Conservation (phyloP, 2,329 filamentous ascomycete genomes). For the Escovopsis sp. region DNA sequence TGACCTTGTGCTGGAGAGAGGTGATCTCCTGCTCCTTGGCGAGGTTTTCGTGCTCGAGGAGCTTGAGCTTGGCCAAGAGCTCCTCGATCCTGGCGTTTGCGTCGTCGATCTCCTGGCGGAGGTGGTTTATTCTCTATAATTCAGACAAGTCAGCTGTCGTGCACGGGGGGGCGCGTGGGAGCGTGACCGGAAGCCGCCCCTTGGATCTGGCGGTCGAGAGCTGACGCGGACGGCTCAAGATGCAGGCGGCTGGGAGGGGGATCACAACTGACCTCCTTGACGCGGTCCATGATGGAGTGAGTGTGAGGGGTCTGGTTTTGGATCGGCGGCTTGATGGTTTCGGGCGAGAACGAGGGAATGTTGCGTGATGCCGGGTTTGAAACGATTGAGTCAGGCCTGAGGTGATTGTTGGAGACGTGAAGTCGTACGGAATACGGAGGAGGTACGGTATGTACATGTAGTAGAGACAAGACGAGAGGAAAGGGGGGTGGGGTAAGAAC, state of each 20-base stretch:
- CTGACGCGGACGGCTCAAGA: slow-evolving; percentile 13
- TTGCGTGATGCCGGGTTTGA: slow-evolving; percentile 4
- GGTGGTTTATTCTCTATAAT: slow-evolving; percentile 79
- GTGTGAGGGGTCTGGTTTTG: slow-evolving; percentile 13
- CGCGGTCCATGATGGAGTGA: slow-evolving; percentile 57
- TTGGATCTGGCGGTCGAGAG: slow-evolving; percentile 9
- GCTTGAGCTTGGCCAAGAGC: slow-evolving; percentile 73
- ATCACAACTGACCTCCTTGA: slow-evolving; percentile 72
- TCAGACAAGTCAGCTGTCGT: slow-evolving; percentile 5
- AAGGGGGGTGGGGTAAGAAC: slow-evolving; percentile 17
- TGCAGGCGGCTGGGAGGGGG: too few species aligned
- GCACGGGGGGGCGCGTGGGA: neutral
- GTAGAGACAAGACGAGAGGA: slow-evolving; percentile 9
- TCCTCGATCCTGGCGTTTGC: slow-evolving; percentile 70
- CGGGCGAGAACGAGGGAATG: neutral
- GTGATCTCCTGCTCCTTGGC: slow-evolving; percentile 97
- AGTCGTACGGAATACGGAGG: too few species aligned
- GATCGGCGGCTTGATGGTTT: neutral
- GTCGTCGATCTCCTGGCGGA: slow-evolving; percentile 88
- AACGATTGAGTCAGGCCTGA: slow-evolving; percentile 15
- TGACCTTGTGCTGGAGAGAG: slow-evolving; percentile 90
- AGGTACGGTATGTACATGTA: too few species aligned
- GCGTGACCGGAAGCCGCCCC: neutral
- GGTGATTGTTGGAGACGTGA: slow-evolving; percentile 17
- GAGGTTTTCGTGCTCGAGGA: slow-evolving; percentile 85